Evolutionary conservation across 129 eudicot genomes (phyloP).

Genomic region (Oenanthe sinensis): DNA sequence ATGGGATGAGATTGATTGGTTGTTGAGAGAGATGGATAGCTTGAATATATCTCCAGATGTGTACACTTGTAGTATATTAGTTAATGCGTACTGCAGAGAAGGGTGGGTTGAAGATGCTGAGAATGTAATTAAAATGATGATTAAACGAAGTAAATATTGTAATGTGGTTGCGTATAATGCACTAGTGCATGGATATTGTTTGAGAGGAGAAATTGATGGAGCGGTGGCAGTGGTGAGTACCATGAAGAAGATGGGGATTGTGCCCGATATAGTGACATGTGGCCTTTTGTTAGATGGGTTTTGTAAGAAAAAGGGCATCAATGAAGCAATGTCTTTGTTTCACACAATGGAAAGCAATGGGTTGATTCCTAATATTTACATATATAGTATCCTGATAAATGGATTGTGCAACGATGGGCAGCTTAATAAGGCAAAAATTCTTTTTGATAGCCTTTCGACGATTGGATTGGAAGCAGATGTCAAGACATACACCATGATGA

Average conservation of each 20-base stretch:
- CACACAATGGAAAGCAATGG: neutral
- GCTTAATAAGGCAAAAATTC: too few species aligned
- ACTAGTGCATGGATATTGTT: slow-evolving; percentile 24
- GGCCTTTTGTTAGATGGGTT: neutral
- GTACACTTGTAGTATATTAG: neutral
- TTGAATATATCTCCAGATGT: neutral
- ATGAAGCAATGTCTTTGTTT: neutral
- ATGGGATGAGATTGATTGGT: neutral
- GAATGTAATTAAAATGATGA: slow-evolving; percentile 20
- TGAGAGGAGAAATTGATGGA: neutral
- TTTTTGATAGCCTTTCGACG: too few species aligned
- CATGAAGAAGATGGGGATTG: neutral
- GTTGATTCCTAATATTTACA: neutral
- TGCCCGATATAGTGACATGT: neutral
- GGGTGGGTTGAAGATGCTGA: slow-evolving; percentile 36
- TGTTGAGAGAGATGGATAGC: neutral
- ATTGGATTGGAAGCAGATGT: too few species aligned
- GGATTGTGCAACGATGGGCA: neutral
- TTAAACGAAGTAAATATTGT: slow-evolving; percentile 13
- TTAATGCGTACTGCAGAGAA: neutral
- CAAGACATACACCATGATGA: too few species aligned
- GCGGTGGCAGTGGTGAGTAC: neutral
- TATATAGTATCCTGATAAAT: neutral
- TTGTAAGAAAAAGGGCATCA: neutral
- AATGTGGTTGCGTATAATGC: slow-evolving; percentile 16